phyloP scores from a whole-genome alignment of 192 early-diverging fungal species.

The Coemansia pectinata region DNA sequence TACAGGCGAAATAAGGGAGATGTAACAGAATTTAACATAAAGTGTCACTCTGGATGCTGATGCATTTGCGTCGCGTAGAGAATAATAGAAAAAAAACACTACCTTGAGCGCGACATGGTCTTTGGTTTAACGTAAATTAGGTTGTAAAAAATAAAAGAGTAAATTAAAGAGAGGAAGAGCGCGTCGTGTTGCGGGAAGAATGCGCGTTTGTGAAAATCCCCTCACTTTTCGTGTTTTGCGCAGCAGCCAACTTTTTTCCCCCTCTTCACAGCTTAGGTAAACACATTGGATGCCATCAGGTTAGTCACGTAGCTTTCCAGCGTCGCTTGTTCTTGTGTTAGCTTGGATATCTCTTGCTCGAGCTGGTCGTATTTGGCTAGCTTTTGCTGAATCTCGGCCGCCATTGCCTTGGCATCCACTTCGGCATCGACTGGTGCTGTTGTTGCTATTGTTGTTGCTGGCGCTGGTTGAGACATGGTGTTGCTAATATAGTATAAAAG shows the following conservation, averaged over 20 bases:
- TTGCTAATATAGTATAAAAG: background rate
- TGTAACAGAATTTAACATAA: background rate
- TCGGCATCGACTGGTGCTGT: background rate
- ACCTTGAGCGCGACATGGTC: constrained; percentile 39
- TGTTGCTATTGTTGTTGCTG: background rate
- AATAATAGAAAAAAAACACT: background rate
- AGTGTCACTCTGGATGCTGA: background rate
- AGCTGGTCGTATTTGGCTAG: constrained; percentile 33
- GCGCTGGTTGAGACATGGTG: background rate
- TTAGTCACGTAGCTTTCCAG: constrained; percentile 53
- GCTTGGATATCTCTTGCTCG: constrained; percentile 24
- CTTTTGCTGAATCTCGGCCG: constrained; percentile 22
- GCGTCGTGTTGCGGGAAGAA: background rate
- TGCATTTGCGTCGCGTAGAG: background rate
- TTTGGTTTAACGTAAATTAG: constrained; percentile 3
- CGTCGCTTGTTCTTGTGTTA: constrained; percentile 36
- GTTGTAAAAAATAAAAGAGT: constrained; percentile 13
- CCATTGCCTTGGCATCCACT: constrained; percentile 5
- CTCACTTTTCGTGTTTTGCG: constrained; percentile 9
- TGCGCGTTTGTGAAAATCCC: background rate
- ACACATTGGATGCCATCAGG: constrained; percentile 50
- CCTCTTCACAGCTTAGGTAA: constrained; percentile 11
- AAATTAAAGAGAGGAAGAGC: background rate
- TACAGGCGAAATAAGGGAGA: background rate
- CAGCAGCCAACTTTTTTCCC: background rate